Base-by-base conservation (phyloP, 768 basidiomycete species). In the Hemileccinum impolitum region DNA sequence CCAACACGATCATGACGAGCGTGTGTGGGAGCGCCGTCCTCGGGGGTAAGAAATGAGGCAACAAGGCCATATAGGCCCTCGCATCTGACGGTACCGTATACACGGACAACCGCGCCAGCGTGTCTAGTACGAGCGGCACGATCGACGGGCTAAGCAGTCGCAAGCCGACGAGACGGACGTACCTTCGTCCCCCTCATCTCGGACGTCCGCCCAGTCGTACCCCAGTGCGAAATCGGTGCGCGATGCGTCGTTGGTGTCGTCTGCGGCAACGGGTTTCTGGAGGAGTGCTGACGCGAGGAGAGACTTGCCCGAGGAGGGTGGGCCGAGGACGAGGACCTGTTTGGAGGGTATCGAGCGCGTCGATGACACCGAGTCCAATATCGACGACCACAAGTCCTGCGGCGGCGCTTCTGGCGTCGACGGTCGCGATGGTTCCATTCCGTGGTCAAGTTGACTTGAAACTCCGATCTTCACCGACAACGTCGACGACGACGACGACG, bases 171-270 rank as follows among this genome's bases (percentile, higher is more conserved):
- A 19, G n/a, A 31, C 17, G 17, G 30, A 69, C 82, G 52, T 51
- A 86, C 94, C 94, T 82, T 96, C 94, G 61, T 96, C 94, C 4
- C 83, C 93, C 23, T 96, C 94, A 59, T 97, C 93, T 44, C 84
- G 75, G 23, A 96, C 80, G 61, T 96, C 90, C 4, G 90, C 78
- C 78, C 91, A 95, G 57, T 94, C 89, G 63, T 94, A 98, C 34
- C 94, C 93, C 56, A 97, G 66, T 0, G 92, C 90, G 68, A 94
- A 87, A 58, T 94, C 90, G 8, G 73, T 72, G 47, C 76, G 75
- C 39, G 79, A 74, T 51, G 82, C 80, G 54, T 82, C 80, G 55
- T 79, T 79, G 40, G 68, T 71, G 48, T 79, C 80, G 48, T 83
- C 80, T 43, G 72, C 56, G 4, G 70, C 53, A n/a, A 66, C 61